A percentile compares a stretch with the other conserved stretches of the same genome.
phyloP scores from a whole-genome alignment of 208 protist species.

The Tritrichomonas musculus region DNA sequence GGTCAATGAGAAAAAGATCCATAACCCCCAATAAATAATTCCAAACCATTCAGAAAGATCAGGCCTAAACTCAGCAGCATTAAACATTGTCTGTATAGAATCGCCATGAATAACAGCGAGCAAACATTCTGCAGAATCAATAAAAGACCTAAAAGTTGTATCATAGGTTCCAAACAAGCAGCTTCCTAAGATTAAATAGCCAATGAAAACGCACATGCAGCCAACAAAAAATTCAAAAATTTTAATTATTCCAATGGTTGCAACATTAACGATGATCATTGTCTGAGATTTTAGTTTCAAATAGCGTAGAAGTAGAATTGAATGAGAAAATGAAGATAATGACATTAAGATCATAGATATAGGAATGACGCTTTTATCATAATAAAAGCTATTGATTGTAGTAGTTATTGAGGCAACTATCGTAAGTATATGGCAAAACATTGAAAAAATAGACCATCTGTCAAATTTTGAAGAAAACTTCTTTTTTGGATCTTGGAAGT shows the following conservation, averaged over 20 bases:
- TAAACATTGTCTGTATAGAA: not conserved
- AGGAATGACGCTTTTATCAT: not conserved
- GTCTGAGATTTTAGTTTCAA: not conserved
- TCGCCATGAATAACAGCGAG: slow-evolving; percentile 18
- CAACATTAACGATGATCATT: not conserved
- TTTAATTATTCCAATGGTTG: not conserved
- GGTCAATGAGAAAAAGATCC: slow-evolving; percentile 9
- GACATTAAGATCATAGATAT: not conserved
- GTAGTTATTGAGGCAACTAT: not conserved
- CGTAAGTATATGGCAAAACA: not conserved
- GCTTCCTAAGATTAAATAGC: not conserved
- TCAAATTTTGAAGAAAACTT: not conserved
- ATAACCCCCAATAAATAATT: not conserved
- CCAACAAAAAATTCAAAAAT: not conserved
- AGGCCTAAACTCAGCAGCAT: not conserved
- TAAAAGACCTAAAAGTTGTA: not conserved
- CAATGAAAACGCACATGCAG: not conserved
- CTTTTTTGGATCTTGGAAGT: not conserved
- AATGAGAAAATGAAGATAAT: not conserved
- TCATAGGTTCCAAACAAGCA: not conserved
- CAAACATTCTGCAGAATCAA: not conserved
- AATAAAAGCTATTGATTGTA: not conserved
- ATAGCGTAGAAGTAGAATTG: not conserved
- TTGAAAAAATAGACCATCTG: not conserved
- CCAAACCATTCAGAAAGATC: not conserved